Evolutionary conservation across 1,139 yeast genomes (phyloP), one percentile per base, ranked within the genome.

Genomic region (Blastobotrys elegans): DNA sequence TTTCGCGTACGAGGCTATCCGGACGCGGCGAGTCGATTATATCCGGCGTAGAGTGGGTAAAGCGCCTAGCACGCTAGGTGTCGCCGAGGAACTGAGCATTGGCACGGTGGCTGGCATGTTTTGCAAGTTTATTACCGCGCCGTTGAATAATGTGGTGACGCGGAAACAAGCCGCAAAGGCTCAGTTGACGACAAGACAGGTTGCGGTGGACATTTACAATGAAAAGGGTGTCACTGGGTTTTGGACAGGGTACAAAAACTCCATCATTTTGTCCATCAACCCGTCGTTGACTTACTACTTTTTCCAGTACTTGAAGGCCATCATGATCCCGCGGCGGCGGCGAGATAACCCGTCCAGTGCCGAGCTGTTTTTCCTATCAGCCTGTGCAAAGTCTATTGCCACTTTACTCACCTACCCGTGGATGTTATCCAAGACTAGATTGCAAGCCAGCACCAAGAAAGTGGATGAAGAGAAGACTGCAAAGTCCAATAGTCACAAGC

Each of bases 1-100:
- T 82, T 52, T 92, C 90, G 49, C 96, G 87, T 54, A 86, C 83
- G 65, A 76, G 81, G 65, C 84, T 80, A 89, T 47, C 89, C 94
- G 62, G 82, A 85, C 73, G 75, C 90, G 74, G 87, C 94, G 55
- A 79, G 88, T 56, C 79, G 83, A 68, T 78, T 84, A 64, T 87
- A 92, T 52, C 59, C 95, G 85, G 60, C 83, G 87, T 76, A 79
- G 79, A 61, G 66, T 84, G 50, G 88, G 87, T 71, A 75, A 76
- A 56, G 73, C 73, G 14, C 70, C 76, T 24, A 83, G 95, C 29
- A 83, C 90, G 48, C 94, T 95, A 14, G 95, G 95, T 67, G 87
- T 92, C 33, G 81, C 86, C 40, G 95, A 87, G 65, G 82, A 92
- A 16, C 80, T 86, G 62, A 85, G 85, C 43, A 94, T 87, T 53